phyloP scores from a whole-genome alignment of 2,329 filamentous ascomycete species.

The Byssothecium circinans region DNA sequence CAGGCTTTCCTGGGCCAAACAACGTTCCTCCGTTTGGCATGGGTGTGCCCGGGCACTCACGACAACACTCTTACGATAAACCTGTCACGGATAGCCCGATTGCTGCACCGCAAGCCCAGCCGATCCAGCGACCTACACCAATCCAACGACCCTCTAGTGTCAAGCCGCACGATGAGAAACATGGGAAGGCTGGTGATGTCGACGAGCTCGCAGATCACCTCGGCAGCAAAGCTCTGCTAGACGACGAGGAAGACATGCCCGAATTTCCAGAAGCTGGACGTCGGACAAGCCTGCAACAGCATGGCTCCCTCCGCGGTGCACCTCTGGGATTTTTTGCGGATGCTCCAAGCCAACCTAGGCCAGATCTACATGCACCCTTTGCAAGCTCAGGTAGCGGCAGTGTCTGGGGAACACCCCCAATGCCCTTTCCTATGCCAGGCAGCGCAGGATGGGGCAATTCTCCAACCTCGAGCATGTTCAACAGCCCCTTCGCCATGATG shows the following conservation, averaged over 20 bases:
- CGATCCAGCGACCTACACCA: constrained; percentile 79
- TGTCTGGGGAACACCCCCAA: constrained; percentile 47
- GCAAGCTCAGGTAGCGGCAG: constrained; percentile 33
- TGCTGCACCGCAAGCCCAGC: constrained; percentile 60
- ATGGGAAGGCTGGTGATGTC: constrained; percentile 54
- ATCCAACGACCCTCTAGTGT: constrained; percentile 85
- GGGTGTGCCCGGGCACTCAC: constrained; percentile 63
- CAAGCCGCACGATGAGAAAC: constrained; percentile 54
- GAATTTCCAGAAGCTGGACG: constrained; percentile 59
- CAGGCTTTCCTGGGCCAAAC: constrained; percentile 38
- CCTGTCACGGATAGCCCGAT: constrained; percentile 60
- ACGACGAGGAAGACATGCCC: constrained; percentile 60
- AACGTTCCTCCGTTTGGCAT: constrained; percentile 45
- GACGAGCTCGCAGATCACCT: constrained; percentile 78
- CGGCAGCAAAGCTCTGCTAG: constrained; percentile 85
- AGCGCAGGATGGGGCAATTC: constrained; percentile 45
- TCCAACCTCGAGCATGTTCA: constrained; percentile 39
- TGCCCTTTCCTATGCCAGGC: constrained; percentile 45
- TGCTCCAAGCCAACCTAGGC: constrained; percentile 29
- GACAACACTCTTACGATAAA: constrained; percentile 69
- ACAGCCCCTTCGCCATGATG: constrained; percentile 32
- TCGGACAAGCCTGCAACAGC: constrained; percentile 44
- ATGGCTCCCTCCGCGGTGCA: constrained; percentile 31
- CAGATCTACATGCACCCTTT: constrained; percentile 40
- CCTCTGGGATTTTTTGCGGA: constrained; percentile 43